Evolutionary conservation across 1,284 basidiomycete species (phyloP), one percentile per base, ranked within the genome.

Genomic region (Rhodotorula glutinis): DNA sequence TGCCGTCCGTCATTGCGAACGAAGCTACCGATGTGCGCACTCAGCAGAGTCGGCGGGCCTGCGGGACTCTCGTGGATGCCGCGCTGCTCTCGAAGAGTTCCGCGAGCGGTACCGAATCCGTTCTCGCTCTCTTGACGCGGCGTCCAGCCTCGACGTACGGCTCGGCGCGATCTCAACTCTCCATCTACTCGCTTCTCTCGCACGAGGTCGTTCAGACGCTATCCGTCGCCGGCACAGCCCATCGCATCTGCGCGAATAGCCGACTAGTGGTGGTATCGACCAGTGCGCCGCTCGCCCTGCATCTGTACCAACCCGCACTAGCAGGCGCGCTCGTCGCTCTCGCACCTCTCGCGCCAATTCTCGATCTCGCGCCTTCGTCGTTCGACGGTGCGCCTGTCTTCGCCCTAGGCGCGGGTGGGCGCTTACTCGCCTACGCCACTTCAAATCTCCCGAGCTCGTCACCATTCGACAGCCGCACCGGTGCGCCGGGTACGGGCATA

Each of bases 381-480:
- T 51, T 60, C 53, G 59, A 62, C 38, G 66, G 56, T 16, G 51
- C 58, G 4, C 71, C 71, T 29, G 66, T 70, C 23, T 73, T 70
- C 51, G 53, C 62, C 43, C 63, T 73, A 65, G 65, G 69, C 4
- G 2, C 11, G 0, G 69, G 69, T 27, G 68, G 65, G 17, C 63
- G 69, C 14, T 53, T 67, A 8, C 69, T 73, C 58, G 69, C 71
- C 17, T 73, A 66, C 44, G 69, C 69, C 8, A 63, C 68, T 9
- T 29, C 57, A 19, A 53, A 30, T 5, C 33, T 60, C 9, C 41
- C 55, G 38, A 62, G 40, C 43, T 47, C 58, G 2, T 59, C 63
- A 2, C 41, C 49, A 16, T 58, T 66, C 46, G 65, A 67, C 27
- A 58, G 65, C 29, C 41, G 53, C 1, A 57, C 60, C 9, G 65